phyloP scores from a whole-genome alignment of 1,284 basidiomycete species.

The Sphagnurus paluster region DNA sequence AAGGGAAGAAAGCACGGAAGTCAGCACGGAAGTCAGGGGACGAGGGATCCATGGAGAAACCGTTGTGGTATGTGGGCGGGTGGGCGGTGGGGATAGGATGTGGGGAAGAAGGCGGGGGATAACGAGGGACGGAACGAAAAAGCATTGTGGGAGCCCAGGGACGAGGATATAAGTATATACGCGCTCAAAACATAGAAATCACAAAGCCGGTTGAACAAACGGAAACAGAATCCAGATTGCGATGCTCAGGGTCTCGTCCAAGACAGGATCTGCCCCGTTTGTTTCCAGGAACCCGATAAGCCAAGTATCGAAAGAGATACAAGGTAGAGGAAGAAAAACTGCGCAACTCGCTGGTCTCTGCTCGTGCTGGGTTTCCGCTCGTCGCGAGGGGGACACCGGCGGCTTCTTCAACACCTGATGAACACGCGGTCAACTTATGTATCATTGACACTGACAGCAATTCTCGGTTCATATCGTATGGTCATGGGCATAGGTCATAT shows the following conservation, averaged over 20 bases:
- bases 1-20: conserved; percentile 78
- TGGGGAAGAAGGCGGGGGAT: conserved; percentile 19
- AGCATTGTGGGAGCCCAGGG: conserved; percentile 30
- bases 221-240: conserved; percentile 23
- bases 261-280: conserved; percentile 27
- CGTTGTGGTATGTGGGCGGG: no score
- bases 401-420: conserved; percentile 17
- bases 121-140: conserved; percentile 26
- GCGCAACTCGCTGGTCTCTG: no score
- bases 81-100: conserved; percentile 22
- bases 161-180: conserved; percentile 20
- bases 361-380: no score
- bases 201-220: conserved; percentile 31
- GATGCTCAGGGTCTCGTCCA: conserved; percentile 16
- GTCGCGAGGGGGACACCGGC: no score
- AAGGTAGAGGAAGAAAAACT: no score
- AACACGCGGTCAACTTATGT: conserved; percentile 1
- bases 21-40: conserved; percentile 64
- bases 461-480: conserved; percentile 7
- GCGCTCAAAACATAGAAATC: conserved; percentile 23
- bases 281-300: conserved; percentile 31
- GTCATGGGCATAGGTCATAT: conserved; percentile 10
- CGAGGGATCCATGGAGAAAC: conserved; percentile 56
- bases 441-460: conserved; percentile 6
- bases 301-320: no score